Percentiles rank a stretch among this genome's conserved stretches.
These are phyloP conservation scores for Arctostaphylos glauca DNA, from an alignment of 148 eudicot species.

Conservation along the genomic window DNA sequence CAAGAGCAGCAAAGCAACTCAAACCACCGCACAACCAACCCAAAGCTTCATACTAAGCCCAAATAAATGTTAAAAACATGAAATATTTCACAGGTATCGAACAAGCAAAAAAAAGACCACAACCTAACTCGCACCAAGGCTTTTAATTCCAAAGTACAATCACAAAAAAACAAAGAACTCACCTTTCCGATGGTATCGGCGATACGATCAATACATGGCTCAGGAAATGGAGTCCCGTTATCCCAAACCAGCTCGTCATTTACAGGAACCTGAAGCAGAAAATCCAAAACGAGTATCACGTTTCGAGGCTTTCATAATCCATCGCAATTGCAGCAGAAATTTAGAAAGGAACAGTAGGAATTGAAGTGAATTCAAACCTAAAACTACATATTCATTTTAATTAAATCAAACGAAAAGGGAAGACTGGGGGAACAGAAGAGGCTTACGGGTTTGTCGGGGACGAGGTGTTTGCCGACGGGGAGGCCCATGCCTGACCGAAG, in stretches of 20 bases:
- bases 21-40: constrained; percentile 93
- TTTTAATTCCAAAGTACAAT: background rate
- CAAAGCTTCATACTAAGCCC: constrained; percentile 80
- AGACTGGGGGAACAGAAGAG: background rate
- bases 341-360: background rate
- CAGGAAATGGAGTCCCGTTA: constrained; percentile 82
- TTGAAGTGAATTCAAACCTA: background rate
- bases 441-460: constrained; percentile 75
- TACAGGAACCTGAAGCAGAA: constrained; percentile 41
- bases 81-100: background rate
- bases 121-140: background rate
- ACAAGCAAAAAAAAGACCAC: background rate
- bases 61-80: background rate
- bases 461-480: constrained; percentile 87
- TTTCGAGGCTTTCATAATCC: background rate
- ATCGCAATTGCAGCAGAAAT: background rate
- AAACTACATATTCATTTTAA: background rate
- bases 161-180: background rate
- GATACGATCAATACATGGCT: constrained; percentile 92
- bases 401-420: background rate
- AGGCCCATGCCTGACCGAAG: constrained; percentile 90
- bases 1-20: constrained; percentile 66
- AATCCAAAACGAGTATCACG: background rate
- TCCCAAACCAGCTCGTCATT: constrained; percentile 94
- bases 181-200: constrained; percentile 94